Base-by-base conservation (phyloP, 2,329 filamentous ascomycete genomes). In the Incumbomyces lentus region DNA sequence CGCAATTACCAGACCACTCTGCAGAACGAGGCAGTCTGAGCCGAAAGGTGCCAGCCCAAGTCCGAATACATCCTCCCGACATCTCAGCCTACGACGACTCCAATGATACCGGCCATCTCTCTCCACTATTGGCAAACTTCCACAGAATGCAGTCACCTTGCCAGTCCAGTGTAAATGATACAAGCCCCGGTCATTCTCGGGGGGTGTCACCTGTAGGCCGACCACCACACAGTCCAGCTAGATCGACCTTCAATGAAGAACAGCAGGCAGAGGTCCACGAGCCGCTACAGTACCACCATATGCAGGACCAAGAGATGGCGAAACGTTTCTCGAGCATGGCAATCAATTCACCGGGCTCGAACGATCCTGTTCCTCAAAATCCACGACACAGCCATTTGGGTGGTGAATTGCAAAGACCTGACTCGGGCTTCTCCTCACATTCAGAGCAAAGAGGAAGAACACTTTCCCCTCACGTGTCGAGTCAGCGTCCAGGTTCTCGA, bases 401-500 rank as follows among this genome's bases (percentile, higher is more conserved):
- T 58, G 78, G 70, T 49, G 78, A 77, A 12, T 61, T 84, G 52
- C 74, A 76, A 34, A 75, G 89, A 43, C 88, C 88, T 4, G 74
- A 74, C 18, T 95, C 89, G 11, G 72, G 82, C 4, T 89, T 88
- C 63, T 92, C 86, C 2, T 72, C 77, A 12, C 76, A 76, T 40
- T 87, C 85, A 13, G 87, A 94, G 40, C 67, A 79, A 51, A 77
- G 81, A 44, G 81, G 82, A 30, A 78, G 82, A 30, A 70, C 69
- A 52, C 66, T 71, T 33, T 77, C 76, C 14, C 73, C 74, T 13
- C 66, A 64, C 44, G 61, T 72, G 26, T 78, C 74, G 53, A 70
- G 62, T 40, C 68, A 63, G 11, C 70, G 74, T 35, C 69, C 69
- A n/a, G 55, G 69, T 3, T 76, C 76, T 2, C 61, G 67, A 5